Evolutionary conservation across 2,329 filamentous ascomycete species (phyloP), one percentile per base, ranked within the genome.

Genomic region (Colletotrichum cereale): DNA sequence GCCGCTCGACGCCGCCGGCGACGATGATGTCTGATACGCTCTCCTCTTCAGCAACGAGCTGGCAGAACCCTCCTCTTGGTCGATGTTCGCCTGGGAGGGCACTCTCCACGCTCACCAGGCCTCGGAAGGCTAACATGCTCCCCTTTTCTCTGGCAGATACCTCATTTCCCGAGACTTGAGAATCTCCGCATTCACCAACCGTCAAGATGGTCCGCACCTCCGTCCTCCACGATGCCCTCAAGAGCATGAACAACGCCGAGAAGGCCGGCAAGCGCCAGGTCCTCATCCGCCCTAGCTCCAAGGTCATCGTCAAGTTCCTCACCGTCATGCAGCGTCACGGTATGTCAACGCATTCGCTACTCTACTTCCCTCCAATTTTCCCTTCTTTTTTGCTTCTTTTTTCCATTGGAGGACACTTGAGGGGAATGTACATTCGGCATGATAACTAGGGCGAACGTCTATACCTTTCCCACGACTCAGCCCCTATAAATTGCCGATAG

Each of bases 401-500:
- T 18, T 57, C 66, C 69, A 53, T 73, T 73, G 67, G 53, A 52
- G 56, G 50, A 62, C 5, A 34, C 7, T 31, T 55, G 38, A 31
- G n/a, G 44, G 47, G 16, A n/a, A 40, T 66, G 53, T 61, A 77
- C 79, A 80, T 91, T 96, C 96, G 96, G 95, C 92, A 93, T 98
- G 94, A 98, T 98, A 98, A 98, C 96, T 99, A 97, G 96, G 84
- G 94, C 92, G 92, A 94, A 90, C 91, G 92, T 96, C 92, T 70
- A 92, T 90, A 90, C 89, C 84, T 76, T 77, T 77, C 84, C 88
- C 86, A 98, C 95, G 93, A 92, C 91, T 89, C 92, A 91, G 94
- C 96, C 94, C 95, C 94, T 99, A 98, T 99, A 98, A 98, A 91
- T 97, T 91, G 91, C 94, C 96, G 96, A 97, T 93, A 99, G 86